Evolutionary conservation across 768 basidiomycete species (phyloP), one percentile per base, ranked within the genome.

Genomic region (Kwoniella botswanensis): DNA sequence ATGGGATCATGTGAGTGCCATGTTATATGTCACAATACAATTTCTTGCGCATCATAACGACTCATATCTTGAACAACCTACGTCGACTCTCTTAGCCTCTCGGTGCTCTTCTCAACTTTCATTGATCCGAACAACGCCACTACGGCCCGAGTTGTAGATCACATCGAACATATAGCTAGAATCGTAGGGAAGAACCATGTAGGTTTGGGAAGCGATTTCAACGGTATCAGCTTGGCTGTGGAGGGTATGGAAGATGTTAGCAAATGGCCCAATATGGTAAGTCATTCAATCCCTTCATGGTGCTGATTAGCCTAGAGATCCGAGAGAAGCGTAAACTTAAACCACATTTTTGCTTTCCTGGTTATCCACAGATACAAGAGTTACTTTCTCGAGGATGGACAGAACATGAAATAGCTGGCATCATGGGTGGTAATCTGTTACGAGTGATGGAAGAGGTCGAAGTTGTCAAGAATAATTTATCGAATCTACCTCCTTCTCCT

Each of bases 381-480:
- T 53, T 77, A 10, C 42, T 77, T n/a, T 15, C 18, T 26, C 54
- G 76, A 44, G 74, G 74, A 13, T 77, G 76, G 76, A 69, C 65
- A 15, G 74, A 77, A 21, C 24, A 46, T 4, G 76, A 77, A 29
- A 63, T 77, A 21, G 46, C 35, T 13, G 74, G 70, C 2, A 18
- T 77, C 1, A 72, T 74, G 66, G 74, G 76, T 24, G 76, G 68
- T 5, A 77, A 77, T 61, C 63, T 77, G 18, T 12, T 73, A 43
- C 26, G 76, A 13, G 72, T 73, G 21, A 71, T 77, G 74, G 66
- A 63, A 29, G 71, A 65, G 21, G 72, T 65, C 9, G 76, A 75
- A 21, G 56, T 41, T 6, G 72, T 74, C 24, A 35, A 61, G 58
- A 21, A 44, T 50, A 42, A 46, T 57, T 24, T 44, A 43, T 22